Base-by-base conservation (phyloP, 2,329 filamentous ascomycete genomes). In the Scopulariopsis brevicaulis region DNA sequence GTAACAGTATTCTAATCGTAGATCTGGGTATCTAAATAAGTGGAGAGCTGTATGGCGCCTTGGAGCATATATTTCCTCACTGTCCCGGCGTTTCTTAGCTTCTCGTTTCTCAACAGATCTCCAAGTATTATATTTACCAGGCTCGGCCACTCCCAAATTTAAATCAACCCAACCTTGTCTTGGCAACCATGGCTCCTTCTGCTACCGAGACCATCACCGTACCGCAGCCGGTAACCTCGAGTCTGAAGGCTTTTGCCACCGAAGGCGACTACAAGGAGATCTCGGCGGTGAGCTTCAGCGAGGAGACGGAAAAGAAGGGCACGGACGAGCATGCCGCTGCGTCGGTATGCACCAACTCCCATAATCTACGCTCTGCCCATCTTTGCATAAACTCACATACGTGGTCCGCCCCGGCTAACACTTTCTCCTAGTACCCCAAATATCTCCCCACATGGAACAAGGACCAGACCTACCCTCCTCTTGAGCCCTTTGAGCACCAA, bases 401-500 rank as follows among this genome's bases (percentile, higher is more conserved):
- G 40, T n/a, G 2, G 15, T 46, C 18, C 12, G n/a, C 40, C 3
- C 15, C 3, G 15, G 25, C 35, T 55, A 48, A 48, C 22, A 11
- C 34, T 48, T 28, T 32, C 43, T 24, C 22, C 32, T 14, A 83
- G 67, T 91, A 89, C 63, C 84, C 84, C 4, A 77, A 90, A 66
- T 92, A 92, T 67, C 79, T 90, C 10, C 86, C 87, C 2, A 84
- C 82, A 1, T 90, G 86, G 86, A 79, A 87, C 65, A 75, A 77
- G 48, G 76, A 83, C 62, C 80, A 84, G 70, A 77, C 77, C 62
- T 88, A 85, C 64, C 77, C 82, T 58, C 85, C 87, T 7, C 77
- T 89, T 8, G 73, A 85, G 61, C 81, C 79, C 1, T 92, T 90
- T 64, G 78, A 86, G 66, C 86, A 90, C 67, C 80, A 82, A 62